Base-by-base conservation (phyloP, 768 basidiomycete genomes). In the Amanita exitialis region DNA sequence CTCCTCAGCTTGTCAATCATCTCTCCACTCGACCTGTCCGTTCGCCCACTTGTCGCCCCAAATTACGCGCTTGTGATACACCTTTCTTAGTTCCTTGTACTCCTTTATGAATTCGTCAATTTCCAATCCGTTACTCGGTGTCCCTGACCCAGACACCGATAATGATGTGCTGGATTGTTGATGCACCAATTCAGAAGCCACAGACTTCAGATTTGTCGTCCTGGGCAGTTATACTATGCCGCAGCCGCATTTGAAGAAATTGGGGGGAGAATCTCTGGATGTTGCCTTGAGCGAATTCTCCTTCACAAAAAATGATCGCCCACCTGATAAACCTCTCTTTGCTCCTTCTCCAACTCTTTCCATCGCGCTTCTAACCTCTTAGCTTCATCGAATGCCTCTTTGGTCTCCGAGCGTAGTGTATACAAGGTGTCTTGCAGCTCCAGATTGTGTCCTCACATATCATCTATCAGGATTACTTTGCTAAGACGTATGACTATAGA, bases 1-100 rank as follows among this genome's bases (percentile, higher is more conserved):
- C 27, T 28, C 9, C 9, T 1, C 27, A 28, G 9, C 7, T 28
- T 1, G 30, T 30, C 30, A 30, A 30, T 30, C 30, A 21, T 90
- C 87, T 56, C 82, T 74, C 92, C 93, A 96, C 25, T 77, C 74
- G 6, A 97, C 91, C 57, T 90, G 83, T 2, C 89, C 90, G 30
- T 78, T 75, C 1, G 81, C 72, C 91, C 94, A 97, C 57, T 84
- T 74, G 61, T 92, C 88, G 15, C 82, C 80, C 88, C 90, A 96
- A 62, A 95, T 83, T 2, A 82, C 83, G 15, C 94, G 75, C 66
- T 95, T 96, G 64, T 98, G 94, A 65, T 92, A 97, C n/a, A 76
- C 74, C 68, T 90, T 94, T 56, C 95, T 70, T 36, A 82, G 64
- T 47, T 92, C 90, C 61, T 85, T 90, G 69, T 94, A 96, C 58